Conservation (phyloP, 1,284 basidiomycete species). For the Cutaneotrichosporon arboriforme region DNA sequence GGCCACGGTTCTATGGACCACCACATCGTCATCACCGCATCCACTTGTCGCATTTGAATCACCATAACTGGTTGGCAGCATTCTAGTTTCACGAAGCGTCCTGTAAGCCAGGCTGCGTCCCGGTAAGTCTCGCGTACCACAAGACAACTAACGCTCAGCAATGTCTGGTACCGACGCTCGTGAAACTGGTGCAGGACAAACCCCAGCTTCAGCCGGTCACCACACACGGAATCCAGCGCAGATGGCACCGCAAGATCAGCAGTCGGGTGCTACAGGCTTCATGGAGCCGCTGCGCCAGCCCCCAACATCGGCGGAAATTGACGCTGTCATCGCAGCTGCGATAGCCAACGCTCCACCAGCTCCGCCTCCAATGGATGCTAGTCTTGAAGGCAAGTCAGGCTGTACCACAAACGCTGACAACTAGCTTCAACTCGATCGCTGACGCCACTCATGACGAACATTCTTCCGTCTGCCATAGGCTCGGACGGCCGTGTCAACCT, state of each 20-base stretch:
- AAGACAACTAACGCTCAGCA: not conserved
- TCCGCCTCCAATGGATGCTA: conserved; percentile 21
- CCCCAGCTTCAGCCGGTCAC: not conserved
- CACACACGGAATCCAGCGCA: not conserved
- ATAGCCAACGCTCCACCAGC: conserved; percentile 45
- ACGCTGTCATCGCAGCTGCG: conserved; percentile 45
- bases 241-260: not conserved
- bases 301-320: conserved; percentile 44
- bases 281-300: conserved; percentile 8
- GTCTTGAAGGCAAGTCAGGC: conserved; percentile 24
- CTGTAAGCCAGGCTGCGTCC: too few relatives aligned
- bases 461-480: conserved; percentile 44
- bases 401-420: not conserved
- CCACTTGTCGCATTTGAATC: too few relatives aligned
- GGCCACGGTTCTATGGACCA: too few relatives aligned
- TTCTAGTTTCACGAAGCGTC: too few relatives aligned
- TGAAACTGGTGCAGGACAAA: not conserved
- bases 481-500: conserved; percentile 80
- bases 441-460: conserved; percentile 46
- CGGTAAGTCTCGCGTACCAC: too few relatives aligned
- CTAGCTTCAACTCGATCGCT: conserved; percentile 29
- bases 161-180: not conserved
- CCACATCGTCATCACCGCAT: too few relatives aligned
- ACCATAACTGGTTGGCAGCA: too few relatives aligned
- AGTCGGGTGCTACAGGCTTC: not conserved